Evolutionary conservation across 129 eudicot species (phyloP).

Genomic region (Cynara cardunculus): DNA sequence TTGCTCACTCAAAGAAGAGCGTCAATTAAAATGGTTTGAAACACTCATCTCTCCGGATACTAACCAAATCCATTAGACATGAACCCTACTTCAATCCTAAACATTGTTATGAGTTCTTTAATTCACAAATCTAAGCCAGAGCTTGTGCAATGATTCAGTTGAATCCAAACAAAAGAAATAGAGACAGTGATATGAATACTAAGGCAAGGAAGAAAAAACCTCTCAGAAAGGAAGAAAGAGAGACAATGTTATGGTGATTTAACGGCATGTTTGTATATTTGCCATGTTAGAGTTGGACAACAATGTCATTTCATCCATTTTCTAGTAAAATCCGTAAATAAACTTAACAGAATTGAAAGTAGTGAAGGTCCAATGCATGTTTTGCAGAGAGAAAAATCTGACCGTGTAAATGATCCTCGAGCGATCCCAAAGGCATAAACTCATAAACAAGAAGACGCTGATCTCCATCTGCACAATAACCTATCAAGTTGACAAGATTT

Average conservation of each 20-base stretch:
- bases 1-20: neutral
- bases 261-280: neutral
- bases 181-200: neutral
- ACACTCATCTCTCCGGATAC: too few relatives aligned
- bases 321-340: neutral
- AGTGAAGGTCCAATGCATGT: neutral
- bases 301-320: neutral
- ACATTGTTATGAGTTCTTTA: neutral
- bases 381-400: conserved; percentile 17
- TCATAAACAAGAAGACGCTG: conserved; percentile 94
- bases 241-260: neutral
- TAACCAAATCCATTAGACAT: neutral
- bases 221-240: neutral
- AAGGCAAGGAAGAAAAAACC: neutral
- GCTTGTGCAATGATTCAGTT: neutral
- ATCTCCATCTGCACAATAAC: conserved; percentile 95
- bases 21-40: neutral
- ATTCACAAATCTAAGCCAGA: neutral
- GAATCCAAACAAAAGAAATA: neutral
- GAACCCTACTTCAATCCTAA: neutral
- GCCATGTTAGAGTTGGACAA: neutral
- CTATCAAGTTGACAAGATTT: conserved; percentile 89
- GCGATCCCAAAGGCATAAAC: conserved; percentile 93
- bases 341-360: neutral
- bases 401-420: conserved; percentile 96